Base-by-base conservation (phyloP, 306 rosid genomes). In the Canavalia ensiformis region DNA sequence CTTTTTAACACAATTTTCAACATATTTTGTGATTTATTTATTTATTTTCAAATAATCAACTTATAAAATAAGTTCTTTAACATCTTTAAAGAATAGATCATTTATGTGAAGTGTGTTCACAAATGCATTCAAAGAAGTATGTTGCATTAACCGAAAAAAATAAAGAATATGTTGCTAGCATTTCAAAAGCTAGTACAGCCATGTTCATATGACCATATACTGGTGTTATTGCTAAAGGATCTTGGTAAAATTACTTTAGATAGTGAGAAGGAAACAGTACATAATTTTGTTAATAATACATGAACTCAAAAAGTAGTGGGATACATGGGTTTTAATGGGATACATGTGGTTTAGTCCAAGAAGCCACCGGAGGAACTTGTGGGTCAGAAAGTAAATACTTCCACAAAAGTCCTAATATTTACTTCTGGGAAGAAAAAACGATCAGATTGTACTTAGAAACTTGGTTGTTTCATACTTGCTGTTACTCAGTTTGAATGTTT, bases 401-500 rank as follows among this genome's bases (percentile, higher is more conserved):
- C 10, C 13, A 2, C n/a, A 33, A 8, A 7, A 28, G 7, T 72
- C 55, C 54, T 50, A 60, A 58, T 33, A 25, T 46, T 46, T 46
- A 54, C 71, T 75, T 56, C 13, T 28, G 37, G n/a, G 4, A 44
- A 9, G 4, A 28, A 56, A 52, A 46, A 11, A 25, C 28, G 8
- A 55, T 28, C 57, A 50, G 18, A n/a, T 37, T 82, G 33, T 47
- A 18, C 74, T 5, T 49, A 3, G 41, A 76, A 62, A 75, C 71
- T 51, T 30, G 74, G 1, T 60, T 60, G 29, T 46, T 44, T 44
- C 55, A 80, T 76, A 8, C 66, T 44, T 44, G 47, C 47, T 44
- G 47, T 44, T 81, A 66, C 25, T 66, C 34, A 72, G 29, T 70
- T 77, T 68, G 42, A 33, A 59, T 58, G 72, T 30, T 77, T 84